Evolutionary conservation across 495 filamentous ascomycete genomes (phyloP).

Genomic region (Talaromyces nanjingensis): DNA sequence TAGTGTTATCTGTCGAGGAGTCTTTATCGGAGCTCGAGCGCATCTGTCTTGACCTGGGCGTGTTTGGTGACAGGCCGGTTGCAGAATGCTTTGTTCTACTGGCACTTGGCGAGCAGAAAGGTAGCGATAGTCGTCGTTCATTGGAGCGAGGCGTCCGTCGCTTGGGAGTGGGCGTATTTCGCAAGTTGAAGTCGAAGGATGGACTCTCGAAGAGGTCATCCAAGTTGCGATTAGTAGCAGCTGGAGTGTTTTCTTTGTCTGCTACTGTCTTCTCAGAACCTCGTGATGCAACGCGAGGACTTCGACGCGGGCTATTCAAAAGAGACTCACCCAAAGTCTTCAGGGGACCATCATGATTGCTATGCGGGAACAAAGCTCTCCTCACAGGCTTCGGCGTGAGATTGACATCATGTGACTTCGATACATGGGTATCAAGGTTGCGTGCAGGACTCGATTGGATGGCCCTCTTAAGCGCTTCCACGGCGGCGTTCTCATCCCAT

Average conservation of each 20-base stretch:
- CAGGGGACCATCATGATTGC: conserved; percentile 49
- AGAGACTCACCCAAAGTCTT: conserved; percentile 52
- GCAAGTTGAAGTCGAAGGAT: conserved; percentile 37
- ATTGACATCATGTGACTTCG: conserved; percentile 34
- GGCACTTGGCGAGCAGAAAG: conserved; percentile 28
- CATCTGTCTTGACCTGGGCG: conserved; percentile 22
- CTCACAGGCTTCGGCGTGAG: conserved; percentile 61
- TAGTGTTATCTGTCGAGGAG: conserved; percentile 21
- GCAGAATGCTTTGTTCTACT: conserved; percentile 20
- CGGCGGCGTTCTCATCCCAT: conserved; percentile 47
- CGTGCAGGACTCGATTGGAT: conserved; percentile 68
- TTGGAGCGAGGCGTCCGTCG: conserved; percentile 31
- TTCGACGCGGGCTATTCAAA: conserved; percentile 50
- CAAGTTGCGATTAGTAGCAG: conserved; percentile 39
- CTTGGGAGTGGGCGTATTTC: conserved; percentile 57
- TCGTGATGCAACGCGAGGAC: conserved; percentile 29
- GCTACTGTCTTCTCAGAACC: conserved; percentile 25
- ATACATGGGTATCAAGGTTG: conserved; percentile 50
- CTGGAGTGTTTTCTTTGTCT: conserved; percentile 44
- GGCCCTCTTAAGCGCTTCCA: conserved; percentile 52
- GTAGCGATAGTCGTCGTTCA: conserved; percentile 39
- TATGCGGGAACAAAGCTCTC: conserved; percentile 68
- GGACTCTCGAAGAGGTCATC: conserved; percentile 54
- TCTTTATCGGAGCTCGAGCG: conserved; percentile 22
- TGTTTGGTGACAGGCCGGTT: conserved; percentile 22